Base-by-base conservation (phyloP, 2,329 filamentous ascomycete species). In the Fusarium sp. region DNA sequence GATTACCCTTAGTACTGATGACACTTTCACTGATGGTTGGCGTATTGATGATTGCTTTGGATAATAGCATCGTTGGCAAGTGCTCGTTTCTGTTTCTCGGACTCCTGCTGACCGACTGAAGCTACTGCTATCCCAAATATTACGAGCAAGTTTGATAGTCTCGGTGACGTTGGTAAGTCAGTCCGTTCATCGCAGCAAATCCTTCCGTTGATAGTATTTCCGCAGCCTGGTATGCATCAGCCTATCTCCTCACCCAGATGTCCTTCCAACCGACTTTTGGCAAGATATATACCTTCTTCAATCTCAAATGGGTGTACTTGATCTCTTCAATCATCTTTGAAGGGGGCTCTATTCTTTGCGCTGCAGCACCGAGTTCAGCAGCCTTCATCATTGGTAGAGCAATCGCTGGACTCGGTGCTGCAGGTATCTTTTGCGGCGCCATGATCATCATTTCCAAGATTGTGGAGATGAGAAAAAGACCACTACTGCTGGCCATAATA, bases 321-420 rank as follows among this genome's bases (percentile, higher is more conserved):
- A 42, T 55, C 1, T 68, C 74, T 3, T 68, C 79, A 0, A 55
- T 62, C 4, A 45, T 79, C 6, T 80, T 80, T 18, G 76, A 80
- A 44, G 54, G 60, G 2, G 79, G 78, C 0, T 78, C 74, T 7
- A 57, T 80, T 8, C 60, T 81, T 3, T 80, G 77, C 1, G 78
- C 77, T 2, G 72, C 70, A 1, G 76, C 78, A 2, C 79, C 79
- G 2, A 80, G 70, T n/a, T 81, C 79, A 3, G 70, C 73, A 10
- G 79, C 78, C 7, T 79, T 84, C 5, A 84, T 84, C n/a, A 68
- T 78, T 0, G 83, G 83, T 0, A 77, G 83, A 23, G 81, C 81
- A 1, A 49, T 84, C 3, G 77, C 82, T 7, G 83, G 82, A 4
- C 41, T 81, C 3, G 83, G 82, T 1, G 73, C 68, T 5, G 60